Evolutionary conservation across 495 filamentous ascomycete genomes (phyloP).

Genomic region (Immersiella caudata): DNA sequence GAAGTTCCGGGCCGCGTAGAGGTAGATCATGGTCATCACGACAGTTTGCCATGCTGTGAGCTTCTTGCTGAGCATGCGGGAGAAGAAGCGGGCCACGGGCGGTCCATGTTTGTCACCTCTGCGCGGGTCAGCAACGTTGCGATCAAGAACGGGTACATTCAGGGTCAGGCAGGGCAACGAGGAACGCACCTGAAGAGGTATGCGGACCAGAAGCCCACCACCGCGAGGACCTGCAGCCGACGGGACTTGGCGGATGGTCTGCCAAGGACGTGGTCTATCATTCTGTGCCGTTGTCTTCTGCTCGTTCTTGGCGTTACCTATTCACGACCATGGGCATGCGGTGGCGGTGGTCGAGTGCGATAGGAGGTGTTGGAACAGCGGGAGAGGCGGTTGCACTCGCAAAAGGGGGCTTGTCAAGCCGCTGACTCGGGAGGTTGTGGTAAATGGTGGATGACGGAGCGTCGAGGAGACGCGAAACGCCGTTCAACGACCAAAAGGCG

Average conservation of each 20-base stretch:
- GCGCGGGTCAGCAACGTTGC: background rate
- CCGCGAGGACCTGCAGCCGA: slow-evolving; percentile 88
- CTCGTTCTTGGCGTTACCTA: background rate
- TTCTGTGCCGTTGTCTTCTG: slow-evolving; percentile 26
- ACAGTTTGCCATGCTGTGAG: slow-evolving; percentile 89
- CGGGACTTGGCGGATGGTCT: slow-evolving; percentile 87
- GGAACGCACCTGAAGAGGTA: slow-evolving; percentile 72
- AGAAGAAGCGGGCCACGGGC: slow-evolving; percentile 71
- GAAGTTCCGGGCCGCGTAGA: slow-evolving; percentile 91
- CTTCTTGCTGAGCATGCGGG: slow-evolving; percentile 61
- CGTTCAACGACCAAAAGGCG: background rate
- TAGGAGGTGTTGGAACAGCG: background rate
- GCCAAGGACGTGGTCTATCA: slow-evolving; percentile 86
- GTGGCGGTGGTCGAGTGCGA: background rate
- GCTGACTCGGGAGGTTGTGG: background rate
- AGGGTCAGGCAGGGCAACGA: too few relatives aligned
- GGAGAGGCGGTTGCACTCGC: background rate
- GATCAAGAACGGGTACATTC: slow-evolving; percentile 1
- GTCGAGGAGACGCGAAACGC: background rate
- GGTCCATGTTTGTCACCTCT: slow-evolving; percentile 90
- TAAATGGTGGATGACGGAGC: background rate
- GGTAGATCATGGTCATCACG: slow-evolving; percentile 84
- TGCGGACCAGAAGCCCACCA: slow-evolving; percentile 86
- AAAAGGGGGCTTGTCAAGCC: background rate
- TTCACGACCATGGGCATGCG: background rate